A percentile compares a stretch with the other conserved stretches of the same genome.
Conservation (phyloP, 2,329 filamentous ascomycete species). For the Fusarium oxysporum region DNA sequence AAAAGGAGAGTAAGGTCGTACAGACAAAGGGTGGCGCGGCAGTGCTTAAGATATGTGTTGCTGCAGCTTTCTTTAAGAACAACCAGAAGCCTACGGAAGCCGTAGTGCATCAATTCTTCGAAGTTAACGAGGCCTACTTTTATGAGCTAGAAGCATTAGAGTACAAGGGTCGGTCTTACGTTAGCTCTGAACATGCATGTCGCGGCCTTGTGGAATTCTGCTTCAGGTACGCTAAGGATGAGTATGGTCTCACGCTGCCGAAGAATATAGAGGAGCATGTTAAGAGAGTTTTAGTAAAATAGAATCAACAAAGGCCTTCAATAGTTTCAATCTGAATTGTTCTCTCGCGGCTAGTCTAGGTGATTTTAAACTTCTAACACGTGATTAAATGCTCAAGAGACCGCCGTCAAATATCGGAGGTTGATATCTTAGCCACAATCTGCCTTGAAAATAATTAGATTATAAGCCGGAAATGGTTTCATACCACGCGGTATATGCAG, state of each 20-base stretch:
- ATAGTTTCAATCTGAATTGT: background rate
- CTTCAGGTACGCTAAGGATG: background rate
- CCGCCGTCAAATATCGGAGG: background rate
- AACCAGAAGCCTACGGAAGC: background rate
- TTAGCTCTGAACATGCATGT: background rate
- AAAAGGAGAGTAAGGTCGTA: background rate
- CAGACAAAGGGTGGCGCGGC: background rate
- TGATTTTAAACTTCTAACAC: accelerated
- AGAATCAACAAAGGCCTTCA: accelerated
- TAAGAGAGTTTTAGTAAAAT: background rate
- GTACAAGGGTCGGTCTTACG: background rate
- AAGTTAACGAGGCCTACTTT: background rate
- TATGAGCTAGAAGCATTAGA: background rate
- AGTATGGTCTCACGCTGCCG: background rate
- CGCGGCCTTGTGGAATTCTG: background rate
- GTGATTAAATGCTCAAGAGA: accelerated
- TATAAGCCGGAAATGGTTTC: accelerated
- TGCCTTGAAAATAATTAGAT: accelerated
- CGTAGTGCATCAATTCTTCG: background rate
- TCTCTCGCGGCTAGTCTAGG: background rate
- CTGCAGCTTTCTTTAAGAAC: background rate
- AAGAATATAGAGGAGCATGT: background rate
- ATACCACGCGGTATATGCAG: accelerated
- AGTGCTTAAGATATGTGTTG: slow-evolving; percentile 2
- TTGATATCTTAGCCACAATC: background rate